Conservation (phyloP, 306 rosid species). For the Vigna unguiculata region DNA sequence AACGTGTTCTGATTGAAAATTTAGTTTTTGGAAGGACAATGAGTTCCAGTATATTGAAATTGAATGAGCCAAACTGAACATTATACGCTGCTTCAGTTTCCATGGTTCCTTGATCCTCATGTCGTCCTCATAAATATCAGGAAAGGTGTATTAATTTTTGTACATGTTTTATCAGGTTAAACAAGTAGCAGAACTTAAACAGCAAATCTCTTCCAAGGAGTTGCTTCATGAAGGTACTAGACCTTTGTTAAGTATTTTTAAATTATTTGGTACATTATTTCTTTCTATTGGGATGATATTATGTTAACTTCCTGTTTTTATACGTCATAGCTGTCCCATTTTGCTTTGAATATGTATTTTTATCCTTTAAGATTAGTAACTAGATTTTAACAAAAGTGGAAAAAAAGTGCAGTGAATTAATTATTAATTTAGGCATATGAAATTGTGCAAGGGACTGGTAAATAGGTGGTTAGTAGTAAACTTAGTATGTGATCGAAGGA, state of each 20-base stretch:
- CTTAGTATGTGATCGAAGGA: slow-evolving; percentile 8
- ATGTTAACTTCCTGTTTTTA: slow-evolving; percentile 1
- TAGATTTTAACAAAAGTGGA: slow-evolving; percentile 7
- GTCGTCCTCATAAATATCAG: slow-evolving; percentile 15
- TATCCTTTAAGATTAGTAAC: slow-evolving; percentile 7
- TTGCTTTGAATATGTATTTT: slow-evolving; percentile 24
- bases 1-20: slow-evolving; percentile 33
- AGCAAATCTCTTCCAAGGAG: slow-evolving; percentile 69
- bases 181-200: slow-evolving; percentile 72
- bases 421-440: slow-evolving; percentile 20
- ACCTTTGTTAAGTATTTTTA: slow-evolving; percentile 21
- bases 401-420: slow-evolving; percentile 14
- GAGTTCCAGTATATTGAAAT: slow-evolving; percentile 6
- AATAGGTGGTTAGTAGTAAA: neutral
- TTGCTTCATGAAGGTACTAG: slow-evolving; percentile 73
- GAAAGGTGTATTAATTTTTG: slow-evolving; percentile 19
- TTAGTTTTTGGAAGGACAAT: slow-evolving; percentile 24
- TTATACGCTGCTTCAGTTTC: neutral
- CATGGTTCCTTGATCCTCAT: neutral
- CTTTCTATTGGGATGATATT: slow-evolving; percentile 1
- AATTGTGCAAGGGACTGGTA: slow-evolving; percentile 10
- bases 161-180: slow-evolving; percentile 63
- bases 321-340: slow-evolving; percentile 10
- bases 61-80: slow-evolving; percentile 19
- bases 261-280: slow-evolving; percentile 32